These are phyloP conservation scores for Metschnikowia noctiluminum DNA, from an alignment of 805 yeast species.

Conservation along the genomic window DNA sequence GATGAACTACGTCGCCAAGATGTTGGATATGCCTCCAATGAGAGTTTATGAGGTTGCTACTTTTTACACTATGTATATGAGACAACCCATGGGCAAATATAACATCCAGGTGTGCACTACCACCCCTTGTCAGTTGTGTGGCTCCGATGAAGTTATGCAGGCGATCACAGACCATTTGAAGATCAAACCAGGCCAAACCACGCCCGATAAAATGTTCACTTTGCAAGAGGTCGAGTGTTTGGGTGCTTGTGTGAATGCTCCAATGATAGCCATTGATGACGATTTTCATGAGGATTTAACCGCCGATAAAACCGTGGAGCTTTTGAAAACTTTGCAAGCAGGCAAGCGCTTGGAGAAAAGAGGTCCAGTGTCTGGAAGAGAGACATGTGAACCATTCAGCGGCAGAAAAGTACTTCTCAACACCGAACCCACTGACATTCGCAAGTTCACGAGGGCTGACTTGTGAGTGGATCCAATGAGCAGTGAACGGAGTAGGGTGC, in stretches of 20 bases:
- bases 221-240: conserved; percentile 86
- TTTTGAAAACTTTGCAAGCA: conserved; percentile 59
- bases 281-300: conserved; percentile 82
- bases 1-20: conserved; percentile 84
- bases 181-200: conserved; percentile 74
- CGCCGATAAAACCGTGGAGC: conserved; percentile 54
- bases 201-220: conserved; percentile 71
- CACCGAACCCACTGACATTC: conserved; percentile 65
- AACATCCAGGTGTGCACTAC: conserved; percentile 86
- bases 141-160: conserved; percentile 73
- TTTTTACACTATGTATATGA: conserved; percentile 86
- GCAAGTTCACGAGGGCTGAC: conserved; percentile 69
- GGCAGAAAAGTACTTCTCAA: conserved; percentile 62
- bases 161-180: conserved; percentile 60
- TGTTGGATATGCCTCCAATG: conserved; percentile 89
- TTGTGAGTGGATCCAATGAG: conserved; percentile 32
- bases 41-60: conserved; percentile 92
- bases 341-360: conserved; percentile 55
- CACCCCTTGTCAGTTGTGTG: conserved; percentile 84
- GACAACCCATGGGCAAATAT: conserved; percentile 81
- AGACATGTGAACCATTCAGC: conserved; percentile 71
- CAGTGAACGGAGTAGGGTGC: neutral
- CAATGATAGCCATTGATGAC: conserved; percentile 83
- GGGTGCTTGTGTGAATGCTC: conserved; percentile 91
- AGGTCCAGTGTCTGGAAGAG: conserved; percentile 74